Evolutionary conservation across 768 basidiomycete species (phyloP), one percentile per base, ranked within the genome.

Genomic region (Postia placenta): DNA sequence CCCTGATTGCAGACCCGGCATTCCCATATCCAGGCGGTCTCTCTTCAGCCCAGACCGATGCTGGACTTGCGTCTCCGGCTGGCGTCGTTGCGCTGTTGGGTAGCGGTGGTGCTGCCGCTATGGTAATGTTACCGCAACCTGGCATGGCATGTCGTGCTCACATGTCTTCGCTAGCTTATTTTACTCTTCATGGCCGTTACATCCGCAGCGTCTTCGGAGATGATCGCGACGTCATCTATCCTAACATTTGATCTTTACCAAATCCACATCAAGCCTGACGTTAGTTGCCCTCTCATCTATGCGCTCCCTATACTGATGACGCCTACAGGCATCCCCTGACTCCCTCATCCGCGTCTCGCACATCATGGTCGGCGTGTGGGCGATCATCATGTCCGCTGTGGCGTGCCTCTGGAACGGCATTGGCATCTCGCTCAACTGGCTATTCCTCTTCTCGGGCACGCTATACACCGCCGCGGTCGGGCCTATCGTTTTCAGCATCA

Each of bases 171-270:
- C 17, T 39, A 47, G 46, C 44, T 66, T 26, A 49, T 64, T 12
- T 51, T 59, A n/a, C 49, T 57, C 11, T 64, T 63, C 56, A 60
- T 60, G 62, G 62, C 64, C 2, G 62, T 60, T 12, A 65, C 62
- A 15, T 57, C 56, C 20, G 57, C 61, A 36, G 51, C 56, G 4
- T 57, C 55, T 42, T 56, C 64, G 14, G 59, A 65, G 35, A 50
- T 64, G 20, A 63, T 65, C 37, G 62, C 64, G 2, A 60, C 57
- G 3, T 58, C 57, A 2, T 56, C 56, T 35, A 56, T 65, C 51
- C 48, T 64, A 26, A 49, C 48, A 17, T 49, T 42, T 22, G 48
- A 49, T 25, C 41, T 49, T 11, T 49, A 49, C 19, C 48, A 44
- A 19, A 44, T 49, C 20, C 48, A 42, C 30, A 33, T 49, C 48